Evolutionary conservation across 495 filamentous ascomycete species (phyloP).

Genomic region (Trichoderma gamsii): DNA sequence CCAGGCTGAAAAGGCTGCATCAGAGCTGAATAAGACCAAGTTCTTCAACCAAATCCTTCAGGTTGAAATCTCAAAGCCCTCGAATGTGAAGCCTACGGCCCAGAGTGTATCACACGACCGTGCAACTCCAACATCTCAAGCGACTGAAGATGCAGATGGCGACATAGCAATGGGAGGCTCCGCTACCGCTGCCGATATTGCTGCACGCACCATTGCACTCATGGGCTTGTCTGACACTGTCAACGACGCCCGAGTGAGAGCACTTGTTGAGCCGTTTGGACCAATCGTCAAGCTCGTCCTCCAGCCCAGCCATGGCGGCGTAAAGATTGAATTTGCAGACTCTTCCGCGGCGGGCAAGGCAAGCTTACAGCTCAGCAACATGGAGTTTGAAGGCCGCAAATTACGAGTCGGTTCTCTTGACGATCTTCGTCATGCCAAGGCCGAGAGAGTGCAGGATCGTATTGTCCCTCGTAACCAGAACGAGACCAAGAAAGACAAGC

Average conservation of each 20-base stretch:
- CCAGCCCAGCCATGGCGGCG: slow-evolving; percentile 76
- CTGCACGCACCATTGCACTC: slow-evolving; percentile 54
- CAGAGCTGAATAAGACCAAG: slow-evolving; percentile 63
- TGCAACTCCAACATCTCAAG: slow-evolving; percentile 30
- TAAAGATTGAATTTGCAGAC: slow-evolving; percentile 74
- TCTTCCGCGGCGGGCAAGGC: slow-evolving; percentile 69
- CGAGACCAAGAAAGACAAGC: slow-evolving; percentile 36
- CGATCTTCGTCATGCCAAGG: slow-evolving; percentile 60
- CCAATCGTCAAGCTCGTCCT: slow-evolving; percentile 58
- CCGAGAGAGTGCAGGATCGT: slow-evolving; percentile 47
- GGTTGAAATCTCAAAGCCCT: slow-evolving; percentile 54
- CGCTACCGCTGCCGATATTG: slow-evolving; percentile 27
- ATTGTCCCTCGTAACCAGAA: slow-evolving; percentile 40
- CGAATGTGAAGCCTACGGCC: slow-evolving; percentile 38
- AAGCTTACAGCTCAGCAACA: slow-evolving; percentile 62
- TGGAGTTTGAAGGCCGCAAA: slow-evolving; percentile 59
- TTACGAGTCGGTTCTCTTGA: slow-evolving; percentile 61
- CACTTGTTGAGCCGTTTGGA: slow-evolving; percentile 58
- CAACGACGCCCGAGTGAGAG: slow-evolving; percentile 63
- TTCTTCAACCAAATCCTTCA: slow-evolving; percentile 63
- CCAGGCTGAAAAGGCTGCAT: slow-evolving; percentile 57
- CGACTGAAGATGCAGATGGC: slow-evolving; percentile 22
- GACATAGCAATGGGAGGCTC: slow-evolving; percentile 20
- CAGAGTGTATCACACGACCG: slow-evolving; percentile 20
- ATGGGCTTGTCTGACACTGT: slow-evolving; percentile 65